Conservation (phyloP, 441 rosid genomes). For the Populus hybrid region DNA sequence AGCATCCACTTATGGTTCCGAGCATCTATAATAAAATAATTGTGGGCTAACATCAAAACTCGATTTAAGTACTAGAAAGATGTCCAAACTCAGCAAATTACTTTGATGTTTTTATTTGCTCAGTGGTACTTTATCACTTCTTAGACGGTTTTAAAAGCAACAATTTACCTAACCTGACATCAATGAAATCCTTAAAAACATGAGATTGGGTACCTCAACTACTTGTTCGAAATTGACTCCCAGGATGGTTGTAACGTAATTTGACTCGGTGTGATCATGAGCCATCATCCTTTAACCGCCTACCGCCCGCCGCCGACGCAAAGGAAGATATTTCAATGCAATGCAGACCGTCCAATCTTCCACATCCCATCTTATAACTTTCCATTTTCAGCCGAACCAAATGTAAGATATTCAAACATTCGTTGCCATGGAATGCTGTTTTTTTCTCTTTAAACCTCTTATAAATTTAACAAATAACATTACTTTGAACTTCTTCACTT, state of each 20-base stretch:
- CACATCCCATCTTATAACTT: not conserved
- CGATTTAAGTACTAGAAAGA: not conserved
- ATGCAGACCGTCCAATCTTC: not conserved
- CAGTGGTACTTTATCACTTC: not conserved
- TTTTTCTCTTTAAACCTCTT: not conserved
- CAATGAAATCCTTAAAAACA: not conserved
- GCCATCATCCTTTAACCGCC: not conserved
- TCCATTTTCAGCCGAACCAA: too few relatives aligned
- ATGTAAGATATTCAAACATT: not conserved
- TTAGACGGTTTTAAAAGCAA: not conserved
- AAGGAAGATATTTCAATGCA: not conserved
- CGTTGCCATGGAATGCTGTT: slow-evolving; percentile 13
- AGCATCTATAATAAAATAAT: not conserved
- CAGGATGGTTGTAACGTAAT: not conserved
- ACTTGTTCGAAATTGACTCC: not conserved
- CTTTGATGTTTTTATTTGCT: not conserved
- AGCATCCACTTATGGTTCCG: too few relatives aligned
- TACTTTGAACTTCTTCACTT: too few relatives aligned
- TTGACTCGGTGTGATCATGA: not conserved
- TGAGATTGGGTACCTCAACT: not conserved
- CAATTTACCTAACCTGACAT: not conserved
- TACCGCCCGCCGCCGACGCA: not conserved
- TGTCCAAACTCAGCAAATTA: not conserved
- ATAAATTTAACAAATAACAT: too few relatives aligned
- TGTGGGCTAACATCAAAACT: not conserved